Evolutionary conservation across 106 monocot species (phyloP), one percentile per base, ranked within the genome.

Genomic region (Allium fistulosum): DNA sequence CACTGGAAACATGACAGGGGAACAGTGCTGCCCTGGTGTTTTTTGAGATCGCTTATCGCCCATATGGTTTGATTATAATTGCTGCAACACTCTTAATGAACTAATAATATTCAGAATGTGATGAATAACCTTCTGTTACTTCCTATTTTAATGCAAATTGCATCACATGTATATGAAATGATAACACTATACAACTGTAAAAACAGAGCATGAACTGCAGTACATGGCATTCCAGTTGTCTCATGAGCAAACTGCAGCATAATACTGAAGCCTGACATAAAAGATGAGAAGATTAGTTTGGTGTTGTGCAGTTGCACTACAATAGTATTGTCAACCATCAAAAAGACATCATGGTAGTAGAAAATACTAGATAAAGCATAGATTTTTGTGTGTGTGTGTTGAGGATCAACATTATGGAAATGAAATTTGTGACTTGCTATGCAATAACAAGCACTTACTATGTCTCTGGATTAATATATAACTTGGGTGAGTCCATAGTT

Each of bases 1-100:
- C 45, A 91, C 95, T 10, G 85, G 85, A 76, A 81, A 83, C 11
- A 85, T 81, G 52, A 68, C 67, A 45, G 85, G 85, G 26, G 88
- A 88, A 45, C 81, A 81, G 15, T 76, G 85, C 53, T 91, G 91
- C 51, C 77, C 83, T 6, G 83, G 67, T 65, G 80, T 67, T 47
- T 69, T 67, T 62, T 87, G 80, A 52, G 86, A 72, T 11, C 71
- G 82, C 66, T 61, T 80, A 68, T 84, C 78, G 64, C 86, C 71
- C 73, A 73, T 72, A 59, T 52, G 77, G 28, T 71, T 81, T 57
- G 71, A 57, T 55, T 75, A 81, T 62, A 83, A 71, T 51, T 75
- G 74, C 7, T 78, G 61, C 26, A 80, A 77, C 57, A 75, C 68
- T 76, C 58, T 85, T 72, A 86, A 63, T 18, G 85, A 71, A 71